A percentile compares a stretch with the other conserved stretches of the same genome.
Conservation (phyloP, 306 rosid species). For the Vigna mungo region DNA sequence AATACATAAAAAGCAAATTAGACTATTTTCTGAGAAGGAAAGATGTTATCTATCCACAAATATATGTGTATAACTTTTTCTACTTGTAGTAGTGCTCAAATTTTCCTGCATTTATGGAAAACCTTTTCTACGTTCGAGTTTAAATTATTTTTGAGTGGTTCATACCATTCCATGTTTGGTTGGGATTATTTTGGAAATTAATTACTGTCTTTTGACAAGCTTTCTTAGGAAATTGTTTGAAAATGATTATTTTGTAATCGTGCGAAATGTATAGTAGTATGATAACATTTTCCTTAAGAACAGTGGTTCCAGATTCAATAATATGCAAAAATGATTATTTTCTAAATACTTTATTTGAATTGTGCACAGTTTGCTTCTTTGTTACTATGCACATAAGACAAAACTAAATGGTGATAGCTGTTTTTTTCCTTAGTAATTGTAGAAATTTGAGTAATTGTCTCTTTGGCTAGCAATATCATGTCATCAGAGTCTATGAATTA, state of each 20-base stretch:
- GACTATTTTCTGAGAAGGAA: neutral
- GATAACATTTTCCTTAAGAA: too few relatives aligned
- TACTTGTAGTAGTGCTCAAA: neutral
- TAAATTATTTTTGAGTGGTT: slow-evolving; percentile 2
- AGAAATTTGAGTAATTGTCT: slow-evolving; percentile 8
- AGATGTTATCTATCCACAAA: slow-evolving; percentile 14
- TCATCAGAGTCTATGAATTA: neutral
- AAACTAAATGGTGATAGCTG: neutral
- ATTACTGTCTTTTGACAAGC: neutral
- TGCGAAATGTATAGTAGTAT: too few relatives aligned
- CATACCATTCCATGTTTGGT: neutral
- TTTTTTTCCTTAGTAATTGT: neutral
- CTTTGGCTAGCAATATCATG: neutral
- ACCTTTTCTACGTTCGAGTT: neutral
- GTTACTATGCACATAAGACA: neutral
- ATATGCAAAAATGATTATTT: neutral
- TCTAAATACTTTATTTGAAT: slow-evolving; percentile 1
- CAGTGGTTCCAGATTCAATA: too few relatives aligned
- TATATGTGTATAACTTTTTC: neutral
- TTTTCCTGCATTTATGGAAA: neutral
- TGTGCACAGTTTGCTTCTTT: neutral
- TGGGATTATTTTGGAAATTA: neutral
- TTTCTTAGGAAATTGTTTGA: neutral
- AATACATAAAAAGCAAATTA: neutral
- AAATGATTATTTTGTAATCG: neutral